These are phyloP conservation scores for Colletotrichum limetticola DNA, from an alignment of 2,329 filamentous ascomycete species.

Conservation along the genomic window DNA sequence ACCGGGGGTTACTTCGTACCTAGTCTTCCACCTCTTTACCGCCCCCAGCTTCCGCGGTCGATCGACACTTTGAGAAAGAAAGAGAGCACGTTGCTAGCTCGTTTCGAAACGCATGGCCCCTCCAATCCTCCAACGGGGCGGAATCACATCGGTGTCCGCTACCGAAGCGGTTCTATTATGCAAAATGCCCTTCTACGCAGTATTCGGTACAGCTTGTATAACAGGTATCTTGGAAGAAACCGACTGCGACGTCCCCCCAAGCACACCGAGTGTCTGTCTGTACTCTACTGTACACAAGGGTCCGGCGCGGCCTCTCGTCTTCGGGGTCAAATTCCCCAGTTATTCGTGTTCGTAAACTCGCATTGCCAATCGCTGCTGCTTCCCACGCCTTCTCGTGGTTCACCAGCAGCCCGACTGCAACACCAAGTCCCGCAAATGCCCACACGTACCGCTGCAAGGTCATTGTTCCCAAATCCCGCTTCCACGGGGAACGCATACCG, in stretches of 20 bases:
- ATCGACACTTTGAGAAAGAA: background rate
- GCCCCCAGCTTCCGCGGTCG: background rate
- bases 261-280: background rate
- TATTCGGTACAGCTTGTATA: too few species aligned
- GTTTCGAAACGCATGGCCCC: constrained; percentile 21
- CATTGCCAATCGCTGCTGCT: constrained; percentile 9
- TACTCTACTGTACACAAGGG: background rate
- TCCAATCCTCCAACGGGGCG: background rate
- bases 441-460: background rate
- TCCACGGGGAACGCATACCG: background rate
- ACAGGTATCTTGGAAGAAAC: background rate
- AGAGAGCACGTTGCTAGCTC: constrained; percentile 7
- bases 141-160: constrained; percentile 25
- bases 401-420: constrained; percentile 17
- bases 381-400: background rate
- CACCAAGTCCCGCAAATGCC: background rate
- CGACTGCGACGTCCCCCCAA: background rate
- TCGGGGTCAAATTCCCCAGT: background rate
- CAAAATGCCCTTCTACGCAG: background rate
- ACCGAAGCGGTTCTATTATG: background rate
- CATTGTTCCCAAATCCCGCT: background rate
- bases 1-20: background rate
- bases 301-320: too few species aligned
- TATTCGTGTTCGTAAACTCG: constrained; percentile 33
- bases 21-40: constrained; percentile 1